Base-by-base conservation (phyloP, 2,329 filamentous ascomycete genomes). In the Phaeophleospora eucalypticola region DNA sequence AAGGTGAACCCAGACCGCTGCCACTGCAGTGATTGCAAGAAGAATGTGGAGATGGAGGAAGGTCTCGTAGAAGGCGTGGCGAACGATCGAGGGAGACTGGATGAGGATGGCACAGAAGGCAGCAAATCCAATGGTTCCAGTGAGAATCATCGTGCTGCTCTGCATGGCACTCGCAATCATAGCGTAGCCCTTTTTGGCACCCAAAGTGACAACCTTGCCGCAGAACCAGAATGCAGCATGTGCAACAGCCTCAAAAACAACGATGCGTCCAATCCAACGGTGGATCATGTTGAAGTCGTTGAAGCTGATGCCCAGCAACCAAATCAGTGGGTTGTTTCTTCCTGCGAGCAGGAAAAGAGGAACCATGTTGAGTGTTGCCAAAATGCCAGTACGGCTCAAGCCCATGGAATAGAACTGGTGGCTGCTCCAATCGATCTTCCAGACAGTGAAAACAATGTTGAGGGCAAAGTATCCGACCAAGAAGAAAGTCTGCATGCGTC, bases 211-310 rank as follows among this genome's bases (percentile, higher is more conserved):
- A 9, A 73, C 65, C 54, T 72, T 73, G 54, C 62, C 65, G 21
- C 68, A 58, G 52, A 80, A 75, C 67, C 75, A 87, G 42, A 83
- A 77, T 33, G 81, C 61, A 1, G 79, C 81, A 67, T 90, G 86
- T 21, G 78, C 72, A 34, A 89, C 57, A 8, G 82, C 75, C 65
- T 91, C 84, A 12, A 87, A 68, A 15, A 85, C 76, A 19, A 86
- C 84, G 49, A 89, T 87, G 33, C 86, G 81, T 58, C 86, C 86
- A 53, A 89, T 78, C 86, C 86, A 90, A 52, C 87, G 80, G 68
- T 91, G 86, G 48, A 90, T 74, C 51, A 91, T 69, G 70, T 90
- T 91, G 75, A 87, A 89, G 1, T 84, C 88, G 66, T 91, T 86
- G 65, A 89, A 91, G 3, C 84, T 87, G 54, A 90, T 82, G 51